Percentiles rank a stretch among this genome's conserved stretches.
Evolutionary conservation across 768 basidiomycete species (phyloP).

Genomic region (Chiua virens): DNA sequence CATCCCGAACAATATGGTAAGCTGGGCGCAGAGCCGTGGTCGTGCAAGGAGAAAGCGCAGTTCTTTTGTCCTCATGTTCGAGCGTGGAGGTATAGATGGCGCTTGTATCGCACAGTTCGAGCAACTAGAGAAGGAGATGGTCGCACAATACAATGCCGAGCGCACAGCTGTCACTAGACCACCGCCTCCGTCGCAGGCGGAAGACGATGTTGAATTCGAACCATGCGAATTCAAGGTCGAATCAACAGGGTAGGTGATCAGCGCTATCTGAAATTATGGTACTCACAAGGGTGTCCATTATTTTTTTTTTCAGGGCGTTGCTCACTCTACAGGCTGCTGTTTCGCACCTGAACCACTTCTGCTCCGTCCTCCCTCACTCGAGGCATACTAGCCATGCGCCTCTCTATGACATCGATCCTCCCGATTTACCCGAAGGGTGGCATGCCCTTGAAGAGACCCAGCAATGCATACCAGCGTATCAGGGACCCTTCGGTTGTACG

Average conservation of each 20-base stretch:
- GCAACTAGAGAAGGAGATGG: conserved; percentile 58
- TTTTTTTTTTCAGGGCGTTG: conserved; percentile 51
- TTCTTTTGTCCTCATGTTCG: conserved; percentile 74
- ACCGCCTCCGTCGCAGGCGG: conserved; percentile 7
- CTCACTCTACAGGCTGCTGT: conserved; percentile 70
- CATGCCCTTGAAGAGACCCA: conserved; percentile 41
- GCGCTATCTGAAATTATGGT: background rate
- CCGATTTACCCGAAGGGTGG: conserved; percentile 61
- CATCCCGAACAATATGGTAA: conserved; percentile 67
- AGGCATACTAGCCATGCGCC: conserved; percentile 51
- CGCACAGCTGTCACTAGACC: conserved; percentile 15
- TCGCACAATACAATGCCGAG: conserved; percentile 53
- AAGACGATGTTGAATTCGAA: conserved; percentile 28
- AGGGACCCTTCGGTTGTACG: conserved; percentile 65
- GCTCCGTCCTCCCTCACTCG: conserved; percentile 60
- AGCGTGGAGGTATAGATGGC: conserved; percentile 40
- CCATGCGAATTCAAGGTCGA: conserved; percentile 49
- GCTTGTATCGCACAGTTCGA: conserved; percentile 54
- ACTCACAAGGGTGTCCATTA: background rate
- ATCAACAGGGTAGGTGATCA: conserved; percentile 58
- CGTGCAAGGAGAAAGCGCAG: conserved; percentile 68
- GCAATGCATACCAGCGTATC: conserved; percentile 29
- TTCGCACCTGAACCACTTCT: conserved; percentile 72
- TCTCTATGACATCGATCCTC: conserved; percentile 67
- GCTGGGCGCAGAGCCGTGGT: conserved; percentile 83